Conservation (phyloP, 345 rosid genomes). For the Pistacia vera region DNA sequence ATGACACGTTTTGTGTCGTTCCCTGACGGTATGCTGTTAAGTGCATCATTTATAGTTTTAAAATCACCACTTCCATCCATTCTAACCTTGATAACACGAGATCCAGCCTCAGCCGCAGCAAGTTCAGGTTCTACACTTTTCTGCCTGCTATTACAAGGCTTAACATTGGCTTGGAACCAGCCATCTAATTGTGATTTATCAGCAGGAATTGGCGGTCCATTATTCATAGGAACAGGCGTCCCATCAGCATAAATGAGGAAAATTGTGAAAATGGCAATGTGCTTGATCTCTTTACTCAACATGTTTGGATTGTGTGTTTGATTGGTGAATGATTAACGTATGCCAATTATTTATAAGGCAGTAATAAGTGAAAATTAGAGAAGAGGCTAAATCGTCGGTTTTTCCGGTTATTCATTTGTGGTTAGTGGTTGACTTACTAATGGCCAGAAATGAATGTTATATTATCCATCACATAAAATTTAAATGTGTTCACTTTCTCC, state of each 20-base stretch:
- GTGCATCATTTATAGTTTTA: slow-evolving; percentile 52
- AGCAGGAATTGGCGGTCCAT: slow-evolving; percentile 37
- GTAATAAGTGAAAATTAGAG: neutral
- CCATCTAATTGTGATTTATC: slow-evolving; percentile 17
- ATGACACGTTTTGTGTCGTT: slow-evolving; percentile 52
- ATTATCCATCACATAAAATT: too few species aligned
- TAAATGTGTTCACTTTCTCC: too few species aligned
- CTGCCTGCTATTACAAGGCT: slow-evolving; percentile 34
- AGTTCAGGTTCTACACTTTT: slow-evolving; percentile 49
- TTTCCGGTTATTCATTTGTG: too few species aligned
- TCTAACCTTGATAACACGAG: slow-evolving; percentile 41
- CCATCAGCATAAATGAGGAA: slow-evolving; percentile 17
- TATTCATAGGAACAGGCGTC: slow-evolving; percentile 20
- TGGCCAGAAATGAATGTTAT: too few species aligned
- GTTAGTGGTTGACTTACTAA: too few species aligned
- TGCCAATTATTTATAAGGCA: neutral
- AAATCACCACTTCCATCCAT: slow-evolving; percentile 53
- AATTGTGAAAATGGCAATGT: neutral
- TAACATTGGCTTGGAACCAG: slow-evolving; percentile 49
- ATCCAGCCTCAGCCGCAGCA: slow-evolving; percentile 39
- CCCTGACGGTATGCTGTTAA: slow-evolving; percentile 40
- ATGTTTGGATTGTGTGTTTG: neutral
- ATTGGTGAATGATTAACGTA: neutral
- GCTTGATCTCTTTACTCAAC: neutral
- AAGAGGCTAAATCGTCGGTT: neutral